Evolutionary conservation across 345 rosid genomes (phyloP).

Genomic region (Aegle marmelos): DNA sequence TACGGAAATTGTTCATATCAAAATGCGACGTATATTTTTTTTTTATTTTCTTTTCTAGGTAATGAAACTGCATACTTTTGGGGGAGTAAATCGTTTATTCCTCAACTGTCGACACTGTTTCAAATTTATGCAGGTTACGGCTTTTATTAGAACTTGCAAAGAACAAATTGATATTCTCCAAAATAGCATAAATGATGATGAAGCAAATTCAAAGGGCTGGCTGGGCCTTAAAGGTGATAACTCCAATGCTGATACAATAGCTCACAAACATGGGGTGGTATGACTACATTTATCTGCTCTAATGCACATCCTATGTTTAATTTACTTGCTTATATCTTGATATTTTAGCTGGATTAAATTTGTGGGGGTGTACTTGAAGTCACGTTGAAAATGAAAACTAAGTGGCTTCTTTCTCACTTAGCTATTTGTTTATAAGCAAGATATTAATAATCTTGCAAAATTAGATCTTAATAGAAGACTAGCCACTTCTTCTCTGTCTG

Average conservation of each 20-base stretch:
- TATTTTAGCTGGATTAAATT: background rate
- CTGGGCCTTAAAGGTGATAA: conserved; percentile 55
- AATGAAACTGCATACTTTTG: background rate
- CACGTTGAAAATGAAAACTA: background rate
- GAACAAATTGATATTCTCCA: conserved; percentile 82
- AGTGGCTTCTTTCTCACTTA: background rate
- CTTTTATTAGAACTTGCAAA: conserved; percentile 84
- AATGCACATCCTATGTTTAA: background rate
- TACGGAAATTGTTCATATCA: background rate
- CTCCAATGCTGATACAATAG: conserved; percentile 71
- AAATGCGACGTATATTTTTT: background rate
- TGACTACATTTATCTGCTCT: background rate
- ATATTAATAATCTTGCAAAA: background rate
- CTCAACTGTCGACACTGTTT: background rate
- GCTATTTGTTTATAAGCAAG: background rate
- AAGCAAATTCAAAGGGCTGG: conserved; percentile 76
- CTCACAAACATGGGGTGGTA: conserved; percentile 99
- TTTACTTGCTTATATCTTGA: background rate
- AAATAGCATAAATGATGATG: conserved; percentile 67
- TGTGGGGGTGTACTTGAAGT: too few relatives aligned
- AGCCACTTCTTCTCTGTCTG: background rate
- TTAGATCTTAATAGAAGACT: background rate
- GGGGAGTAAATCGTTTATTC: background rate
- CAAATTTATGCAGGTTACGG: conserved; percentile 50
- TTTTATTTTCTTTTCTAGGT: background rate